Percentiles rank a stretch among this genome's conserved stretches.
phyloP scores from a whole-genome alignment of 257 asterid species.

The Cruciata laevipes region DNA sequence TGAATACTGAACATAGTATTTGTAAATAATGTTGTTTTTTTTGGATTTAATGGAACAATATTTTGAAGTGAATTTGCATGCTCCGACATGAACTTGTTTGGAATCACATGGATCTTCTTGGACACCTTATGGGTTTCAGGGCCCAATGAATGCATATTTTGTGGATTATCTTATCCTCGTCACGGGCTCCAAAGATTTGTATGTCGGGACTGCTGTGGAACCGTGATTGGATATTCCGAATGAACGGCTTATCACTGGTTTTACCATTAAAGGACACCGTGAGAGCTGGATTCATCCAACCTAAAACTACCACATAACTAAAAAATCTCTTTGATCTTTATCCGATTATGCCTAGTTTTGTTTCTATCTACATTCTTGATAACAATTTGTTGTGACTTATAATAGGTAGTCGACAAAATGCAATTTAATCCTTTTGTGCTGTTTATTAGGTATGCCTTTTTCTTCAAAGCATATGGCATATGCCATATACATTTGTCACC shows the following conservation, averaged over 20 bases:
- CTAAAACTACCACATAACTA: neutral
- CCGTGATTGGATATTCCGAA: neutral
- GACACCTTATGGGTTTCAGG: neutral
- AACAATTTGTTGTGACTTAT: neutral
- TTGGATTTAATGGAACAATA: no score
- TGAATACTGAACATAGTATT: neutral
- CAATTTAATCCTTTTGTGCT: neutral
- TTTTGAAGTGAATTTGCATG: neutral
- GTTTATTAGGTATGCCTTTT: neutral
- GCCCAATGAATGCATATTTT: neutral
- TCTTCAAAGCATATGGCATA: neutral
- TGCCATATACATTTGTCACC: neutral
- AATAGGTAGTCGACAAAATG: neutral
- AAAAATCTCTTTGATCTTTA: no score
- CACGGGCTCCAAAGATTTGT: neutral
- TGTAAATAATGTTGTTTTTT: slow-evolving; percentile 1
- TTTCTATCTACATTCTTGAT: neutral
- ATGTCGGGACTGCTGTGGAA: neutral
- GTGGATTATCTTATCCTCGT: neutral
- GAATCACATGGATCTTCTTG: neutral
- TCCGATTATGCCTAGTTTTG: neutral
- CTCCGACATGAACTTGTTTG: neutral
- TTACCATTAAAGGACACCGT: neutral
- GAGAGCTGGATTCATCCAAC: neutral
- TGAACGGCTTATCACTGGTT: neutral